These are phyloP conservation scores for Galerina marginata DNA, from an alignment of 768 basidiomycete genomes.

Conservation along the genomic window DNA sequence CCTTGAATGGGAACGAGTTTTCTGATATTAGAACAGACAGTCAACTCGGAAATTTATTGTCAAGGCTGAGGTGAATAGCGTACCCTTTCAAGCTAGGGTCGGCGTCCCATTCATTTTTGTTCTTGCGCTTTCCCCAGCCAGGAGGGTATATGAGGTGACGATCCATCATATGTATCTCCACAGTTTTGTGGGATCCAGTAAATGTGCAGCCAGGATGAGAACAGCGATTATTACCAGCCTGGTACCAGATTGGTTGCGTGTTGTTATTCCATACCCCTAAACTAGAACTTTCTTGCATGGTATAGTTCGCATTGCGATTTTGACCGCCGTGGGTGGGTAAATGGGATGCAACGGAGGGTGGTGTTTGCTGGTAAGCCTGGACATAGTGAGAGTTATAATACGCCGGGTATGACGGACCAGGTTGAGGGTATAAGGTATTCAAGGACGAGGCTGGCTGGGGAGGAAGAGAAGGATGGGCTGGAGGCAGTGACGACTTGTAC, in stretches of 20 bases:
- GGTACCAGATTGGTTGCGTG: constrained; percentile 55
- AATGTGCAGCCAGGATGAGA: constrained; percentile 70
- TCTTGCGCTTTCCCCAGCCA: constrained; percentile 65
- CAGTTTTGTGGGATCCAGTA: constrained; percentile 68
- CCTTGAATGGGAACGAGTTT: constrained; percentile 80
- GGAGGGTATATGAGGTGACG: constrained; percentile 84
- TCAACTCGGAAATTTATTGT: background rate
- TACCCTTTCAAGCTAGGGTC: constrained; percentile 85
- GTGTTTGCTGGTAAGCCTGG: constrained; percentile 53
- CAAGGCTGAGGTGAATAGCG: constrained; percentile 15
- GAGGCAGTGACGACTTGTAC: constrained; percentile 20
- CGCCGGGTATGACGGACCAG: constrained; percentile 22
- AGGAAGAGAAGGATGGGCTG: constrained; percentile 27
- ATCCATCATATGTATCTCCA: constrained; percentile 88
- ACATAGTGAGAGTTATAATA: constrained; percentile 58
- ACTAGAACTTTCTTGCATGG: background rate
- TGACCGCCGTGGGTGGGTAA: background rate
- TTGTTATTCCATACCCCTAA: background rate
- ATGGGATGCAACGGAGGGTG: background rate
- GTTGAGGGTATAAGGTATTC: constrained; percentile 1
- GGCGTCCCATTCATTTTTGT: constrained; percentile 75
- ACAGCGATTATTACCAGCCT: constrained; percentile 65
- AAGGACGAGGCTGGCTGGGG: background rate
- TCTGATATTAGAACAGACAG: constrained; percentile 37
- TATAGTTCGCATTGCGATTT: background rate